Base-by-base conservation (phyloP, 2,329 filamentous ascomycete genomes). In the Xylariaceae sp. region DNA sequence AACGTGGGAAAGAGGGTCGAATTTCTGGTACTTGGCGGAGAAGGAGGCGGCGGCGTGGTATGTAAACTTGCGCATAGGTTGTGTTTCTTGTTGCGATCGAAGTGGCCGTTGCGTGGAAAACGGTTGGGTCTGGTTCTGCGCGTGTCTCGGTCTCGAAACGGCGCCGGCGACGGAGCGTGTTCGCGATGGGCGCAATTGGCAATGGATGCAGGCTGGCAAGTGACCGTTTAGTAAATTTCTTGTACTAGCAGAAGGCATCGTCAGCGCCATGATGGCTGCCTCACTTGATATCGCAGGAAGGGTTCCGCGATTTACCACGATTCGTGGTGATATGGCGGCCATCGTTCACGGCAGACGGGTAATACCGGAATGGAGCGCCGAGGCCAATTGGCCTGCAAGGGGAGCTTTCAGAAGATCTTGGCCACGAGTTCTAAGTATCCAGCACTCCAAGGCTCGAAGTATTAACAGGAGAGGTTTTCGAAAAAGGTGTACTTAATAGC, bases 31-130 rank as follows among this genome's bases (percentile, higher is more conserved):
- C 63, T 91, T 91, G 44, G 79, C 84, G 37, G 83, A 84, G 57
- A 85, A 89, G 4, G 86, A 87, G 4, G 84, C 84, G 22, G 85
- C 83, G 44, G 88, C 74, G 50, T 84, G 75, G 62, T 88, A 89
- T 39, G 77, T 78, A 57, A 87, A 78, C 19, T 57, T 55, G 38
- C 41, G 57, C 43, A 48, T 43, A 16, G 50, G 35, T n/a, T 50
- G 45, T 13, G 47, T 9, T 33, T 41, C 39, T 19, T 46, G 47
- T 45, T 50, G 52, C 28, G 53, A 59, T 19, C 43, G 53, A 18
- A 54, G 47, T 3, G 41, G 19, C 3, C 48, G 39, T 28, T 57
- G 55, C 34, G 43, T 32, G 26, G 57, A 57, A 43, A 59, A 57
- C 42, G 47, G 16, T 19, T 53, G 53, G 34, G 16, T 43, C 22